phyloP scores from a whole-genome alignment of 1,284 basidiomycete genomes.

The Rhodotorula sp. region DNA sequence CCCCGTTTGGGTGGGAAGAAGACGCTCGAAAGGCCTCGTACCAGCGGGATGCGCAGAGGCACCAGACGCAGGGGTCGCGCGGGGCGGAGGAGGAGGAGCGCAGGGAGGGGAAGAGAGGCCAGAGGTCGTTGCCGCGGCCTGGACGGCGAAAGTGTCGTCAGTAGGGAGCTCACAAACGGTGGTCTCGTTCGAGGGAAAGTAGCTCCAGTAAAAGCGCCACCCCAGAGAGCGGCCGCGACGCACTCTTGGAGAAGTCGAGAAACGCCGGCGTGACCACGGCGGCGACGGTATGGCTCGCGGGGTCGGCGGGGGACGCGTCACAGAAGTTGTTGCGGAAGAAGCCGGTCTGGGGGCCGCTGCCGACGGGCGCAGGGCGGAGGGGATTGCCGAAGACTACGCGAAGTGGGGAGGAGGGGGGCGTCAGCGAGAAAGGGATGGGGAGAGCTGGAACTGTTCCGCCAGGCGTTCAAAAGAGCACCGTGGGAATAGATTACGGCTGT shows the following conservation, averaged over 20 bases:
- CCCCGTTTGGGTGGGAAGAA: slow-evolving; percentile 20
- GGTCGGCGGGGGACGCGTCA: slow-evolving; percentile 32
- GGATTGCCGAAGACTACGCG: slow-evolving; percentile 24
- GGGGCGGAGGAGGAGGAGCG: not conserved
- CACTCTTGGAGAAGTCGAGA: slow-evolving; percentile 32
- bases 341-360: slow-evolving; percentile 25
- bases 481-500: accelerated
- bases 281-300: slow-evolving; percentile 34
- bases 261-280: slow-evolving; percentile 32
- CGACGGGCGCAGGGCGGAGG: slow-evolving; percentile 15
- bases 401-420: not conserved
- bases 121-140: slow-evolving; percentile 38
- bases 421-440: not conserved
- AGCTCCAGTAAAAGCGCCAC: not conserved
- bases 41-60: slow-evolving; percentile 36
- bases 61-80: slow-evolving; percentile 28
- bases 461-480: not conserved
- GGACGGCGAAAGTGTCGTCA: not conserved
- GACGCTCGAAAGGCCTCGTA: slow-evolving; percentile 28
- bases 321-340: slow-evolving; percentile 42
- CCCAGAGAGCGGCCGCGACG: not conserved
- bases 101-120: slow-evolving; percentile 31
- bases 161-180: not conserved
- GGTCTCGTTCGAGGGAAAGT: not conserved
- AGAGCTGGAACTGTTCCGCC: not conserved